Evolutionary conservation across 2,329 filamentous ascomycete species (phyloP).

Genomic region (Xylariaceae sp.): DNA sequence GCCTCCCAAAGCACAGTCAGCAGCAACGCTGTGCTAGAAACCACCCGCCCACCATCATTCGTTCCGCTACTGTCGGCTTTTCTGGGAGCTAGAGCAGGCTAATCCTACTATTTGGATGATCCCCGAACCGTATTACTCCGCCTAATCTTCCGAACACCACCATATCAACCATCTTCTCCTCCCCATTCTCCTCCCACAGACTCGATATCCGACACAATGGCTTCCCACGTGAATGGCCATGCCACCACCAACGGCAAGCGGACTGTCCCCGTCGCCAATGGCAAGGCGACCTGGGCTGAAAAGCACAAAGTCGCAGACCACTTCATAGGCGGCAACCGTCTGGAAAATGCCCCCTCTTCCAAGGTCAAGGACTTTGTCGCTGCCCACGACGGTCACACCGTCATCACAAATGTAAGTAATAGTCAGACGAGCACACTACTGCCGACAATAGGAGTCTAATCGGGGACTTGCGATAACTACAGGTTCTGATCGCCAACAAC

Average conservation of each 20-base stretch:
- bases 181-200: conserved; percentile 14
- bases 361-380: conserved; percentile 96
- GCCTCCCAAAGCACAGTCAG: conserved; percentile 11
- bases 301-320: conserved; percentile 82
- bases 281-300: conserved; percentile 67
- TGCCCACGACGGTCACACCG: conserved; percentile 85
- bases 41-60: conserved; percentile 9
- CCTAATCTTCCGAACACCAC: conserved; percentile 7
- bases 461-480: conserved; percentile 7
- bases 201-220: conserved; percentile 17
- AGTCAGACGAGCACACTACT: background rate
- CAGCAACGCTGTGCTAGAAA: conserved; percentile 1
- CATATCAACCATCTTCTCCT: background rate
- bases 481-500: conserved; percentile 99
- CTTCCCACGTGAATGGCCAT: conserved; percentile 25
- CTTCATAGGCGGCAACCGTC: conserved; percentile 92
- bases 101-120: conserved; percentile 23
- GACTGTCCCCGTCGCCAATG: conserved; percentile 52
- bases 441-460: no score
- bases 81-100: conserved; percentile 25
- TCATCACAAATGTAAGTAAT: conserved; percentile 85
- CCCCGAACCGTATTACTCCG: conserved; percentile 23
- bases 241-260: conserved; percentile 40
- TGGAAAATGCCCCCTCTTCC: conserved; percentile 76
- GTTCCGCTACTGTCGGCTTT: conserved; percentile 23